Percentiles rank a stretch among this genome's conserved stretches.
These are phyloP conservation scores for Lactifluus echinatus DNA, from an alignment of 768 basidiomycete genomes.

Conservation along the genomic window DNA sequence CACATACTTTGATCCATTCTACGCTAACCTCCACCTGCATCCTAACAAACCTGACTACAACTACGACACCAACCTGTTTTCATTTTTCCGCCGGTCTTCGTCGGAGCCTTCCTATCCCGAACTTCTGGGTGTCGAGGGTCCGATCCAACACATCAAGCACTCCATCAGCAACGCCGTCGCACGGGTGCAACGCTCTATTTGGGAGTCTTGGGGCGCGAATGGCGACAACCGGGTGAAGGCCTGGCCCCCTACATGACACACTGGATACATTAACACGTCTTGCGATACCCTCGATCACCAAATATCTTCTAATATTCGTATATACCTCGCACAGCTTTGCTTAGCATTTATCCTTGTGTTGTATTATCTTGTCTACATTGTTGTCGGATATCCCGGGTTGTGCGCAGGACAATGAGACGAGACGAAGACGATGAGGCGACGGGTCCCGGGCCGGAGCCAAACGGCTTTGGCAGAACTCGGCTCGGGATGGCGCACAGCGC, in stretches of 20 bases:
- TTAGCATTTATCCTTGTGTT: background rate
- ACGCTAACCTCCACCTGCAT: slow-evolving; percentile 57
- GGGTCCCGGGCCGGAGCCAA: no score
- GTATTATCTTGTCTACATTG: slow-evolving; percentile 1
- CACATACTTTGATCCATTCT: slow-evolving; percentile 71
- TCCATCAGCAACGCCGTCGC: slow-evolving; percentile 2
- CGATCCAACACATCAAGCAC: background rate
- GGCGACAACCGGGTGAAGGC: slow-evolving; percentile 3
- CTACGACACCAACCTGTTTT: slow-evolving; percentile 30
- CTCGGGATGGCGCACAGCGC: no score
- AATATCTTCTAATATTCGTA: background rate
- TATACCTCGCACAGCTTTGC: slow-evolving; percentile 1
- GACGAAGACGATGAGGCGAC: no score
- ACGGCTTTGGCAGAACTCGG: no score
- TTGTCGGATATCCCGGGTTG: background rate
- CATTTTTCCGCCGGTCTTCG: slow-evolving; percentile 13
- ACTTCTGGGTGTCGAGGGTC: slow-evolving; percentile 8
- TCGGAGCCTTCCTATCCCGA: slow-evolving; percentile 1
- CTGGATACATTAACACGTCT: background rate
- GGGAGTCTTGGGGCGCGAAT: slow-evolving; percentile 16
- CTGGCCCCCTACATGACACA: slow-evolving; percentile 18
- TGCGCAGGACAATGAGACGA: no score
- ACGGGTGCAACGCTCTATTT: slow-evolving; percentile 12
- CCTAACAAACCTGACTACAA: slow-evolving; percentile 35
- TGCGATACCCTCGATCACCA: slow-evolving; percentile 7